phyloP scores from a whole-genome alignment of 192 early-diverging fungal genomes.

The Linnemannia zychae region DNA sequence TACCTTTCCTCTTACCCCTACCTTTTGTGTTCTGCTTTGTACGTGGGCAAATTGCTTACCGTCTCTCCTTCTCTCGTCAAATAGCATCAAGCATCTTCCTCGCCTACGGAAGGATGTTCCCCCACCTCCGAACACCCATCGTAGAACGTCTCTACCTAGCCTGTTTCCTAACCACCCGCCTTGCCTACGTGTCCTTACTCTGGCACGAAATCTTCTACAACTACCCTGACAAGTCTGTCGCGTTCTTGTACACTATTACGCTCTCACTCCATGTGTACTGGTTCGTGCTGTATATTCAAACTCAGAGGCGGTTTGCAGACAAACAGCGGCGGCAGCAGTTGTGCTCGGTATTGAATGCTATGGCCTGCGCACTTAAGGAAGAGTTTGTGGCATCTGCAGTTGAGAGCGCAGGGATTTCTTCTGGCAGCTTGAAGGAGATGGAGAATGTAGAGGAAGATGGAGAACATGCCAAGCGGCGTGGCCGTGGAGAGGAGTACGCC shows the following conservation, averaged over 20 bases:
- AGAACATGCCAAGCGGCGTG: not conserved
- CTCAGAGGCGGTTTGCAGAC: conserved; percentile 22
- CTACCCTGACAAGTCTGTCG: conserved; percentile 51
- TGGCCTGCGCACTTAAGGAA: conserved; percentile 9
- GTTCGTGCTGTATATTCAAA: conserved; percentile 45
- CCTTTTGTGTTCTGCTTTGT: not conserved
- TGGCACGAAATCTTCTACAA: conserved; percentile 55
- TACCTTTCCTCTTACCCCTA: not conserved
- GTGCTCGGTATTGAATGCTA: not conserved
- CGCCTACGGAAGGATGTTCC: conserved; percentile 49
- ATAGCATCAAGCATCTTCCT: conserved; percentile 55
- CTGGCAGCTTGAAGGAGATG: not conserved
- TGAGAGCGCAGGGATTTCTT: conserved; percentile 7
- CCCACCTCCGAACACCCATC: conserved; percentile 32
- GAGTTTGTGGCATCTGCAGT: not conserved
- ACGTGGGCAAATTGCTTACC: conserved; percentile 5
- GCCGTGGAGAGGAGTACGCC: too few species aligned
- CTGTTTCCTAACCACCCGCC: conserved; percentile 31
- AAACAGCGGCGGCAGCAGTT: conserved; percentile 27
- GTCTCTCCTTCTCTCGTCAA: not conserved
- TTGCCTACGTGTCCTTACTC: conserved; percentile 39
- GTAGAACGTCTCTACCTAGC: conserved; percentile 31
- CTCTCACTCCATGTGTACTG: conserved; percentile 43
- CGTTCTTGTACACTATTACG: conserved; percentile 47
- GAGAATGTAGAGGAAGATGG: not conserved